Evolutionary conservation across 208 protist genomes (phyloP), one percentile per base, ranked within the genome.

Genomic region (Acanthamoeba lenticulata): DNA sequence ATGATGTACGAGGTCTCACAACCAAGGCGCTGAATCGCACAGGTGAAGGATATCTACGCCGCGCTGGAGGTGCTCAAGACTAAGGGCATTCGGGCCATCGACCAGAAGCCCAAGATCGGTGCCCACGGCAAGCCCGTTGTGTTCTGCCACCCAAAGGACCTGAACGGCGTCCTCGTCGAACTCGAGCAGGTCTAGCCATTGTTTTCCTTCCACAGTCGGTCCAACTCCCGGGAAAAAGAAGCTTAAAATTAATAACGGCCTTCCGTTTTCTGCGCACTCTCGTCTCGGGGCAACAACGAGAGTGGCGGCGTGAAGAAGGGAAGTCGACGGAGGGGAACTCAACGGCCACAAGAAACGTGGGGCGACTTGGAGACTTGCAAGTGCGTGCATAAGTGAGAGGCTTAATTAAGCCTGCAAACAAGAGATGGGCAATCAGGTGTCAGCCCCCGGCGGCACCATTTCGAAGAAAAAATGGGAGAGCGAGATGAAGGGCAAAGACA

Each of bases 111-210:
- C 45, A 99, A 99, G 94, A 98, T 98, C 90, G 98, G 98, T 65
- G 98, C 98, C 0, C 98, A 99, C 91, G 98, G 98, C 69, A 99
- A 99, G 90, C 98, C 98, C 11, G 98, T 99, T 27, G 69, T 95
- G n/a, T 98, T 98, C 86, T 83, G 98, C 0, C 97, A 98, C 93
- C 98, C 98, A n/a, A 98, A 98, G 95, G 97, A 98, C 95, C 97
- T 96, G 47, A 97, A 97, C 49, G 98, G 98, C 90, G 98, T 99
- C 0, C 96, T 99, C 17, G 97, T 98, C 13, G 98, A 99, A 95
- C 96, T 99, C 2, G 98, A 99, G 95, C 95, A 99, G 74, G 77
- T 77, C 13, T 88, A 88, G n/a, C 17, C 57, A 32, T n/a, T n/a
- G n/a, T n/a, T n/a, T n/a, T n/a, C 57, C 13, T 52, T 67, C n/a